These are phyloP conservation scores for Extremus antarcticus DNA, from an alignment of 495 filamentous ascomycete species.

Conservation along the genomic window DNA sequence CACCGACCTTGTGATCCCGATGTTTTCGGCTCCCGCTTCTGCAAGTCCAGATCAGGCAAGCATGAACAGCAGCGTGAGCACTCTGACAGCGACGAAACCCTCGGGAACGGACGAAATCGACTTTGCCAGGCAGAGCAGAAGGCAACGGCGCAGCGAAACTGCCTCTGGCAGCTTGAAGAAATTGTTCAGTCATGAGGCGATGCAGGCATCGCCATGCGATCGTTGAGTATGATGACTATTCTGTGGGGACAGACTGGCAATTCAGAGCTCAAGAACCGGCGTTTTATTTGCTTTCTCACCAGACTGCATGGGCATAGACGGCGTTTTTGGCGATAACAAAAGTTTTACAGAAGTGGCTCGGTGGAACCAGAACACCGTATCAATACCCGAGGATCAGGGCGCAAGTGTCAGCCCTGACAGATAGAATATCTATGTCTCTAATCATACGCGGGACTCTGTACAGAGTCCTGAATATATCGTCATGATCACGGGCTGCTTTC, in stretches of 20 bases:
- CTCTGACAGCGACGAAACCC: conserved; percentile 13
- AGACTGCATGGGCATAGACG: not conserved
- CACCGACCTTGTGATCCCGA: conserved; percentile 28
- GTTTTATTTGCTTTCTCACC: not conserved
- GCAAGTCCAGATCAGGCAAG: conserved; percentile 17
- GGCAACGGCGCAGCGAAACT: not conserved
- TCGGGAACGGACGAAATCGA: not conserved
- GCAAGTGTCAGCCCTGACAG: not conserved
- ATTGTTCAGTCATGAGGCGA: conserved; percentile 19
- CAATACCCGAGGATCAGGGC: not conserved
- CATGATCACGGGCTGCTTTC: not conserved
- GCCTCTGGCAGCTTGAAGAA: conserved; percentile 24
- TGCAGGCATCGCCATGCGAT: conserved; percentile 10
- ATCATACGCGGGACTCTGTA: too few species aligned
- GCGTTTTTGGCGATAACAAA: not conserved
- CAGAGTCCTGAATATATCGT: not conserved
- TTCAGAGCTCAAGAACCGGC: not conserved
- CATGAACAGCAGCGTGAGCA: conserved; percentile 17
- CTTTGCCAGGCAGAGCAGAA: not conserved
- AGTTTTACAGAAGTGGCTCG: not conserved
- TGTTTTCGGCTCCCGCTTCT: not conserved
- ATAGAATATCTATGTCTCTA: not conserved
- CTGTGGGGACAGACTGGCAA: not conserved
- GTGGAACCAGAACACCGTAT: too few species aligned
- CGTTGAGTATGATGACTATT: not conserved